Base-by-base conservation (phyloP, 805 yeast genomes). In the Lachancea lanzarotensis region DNA sequence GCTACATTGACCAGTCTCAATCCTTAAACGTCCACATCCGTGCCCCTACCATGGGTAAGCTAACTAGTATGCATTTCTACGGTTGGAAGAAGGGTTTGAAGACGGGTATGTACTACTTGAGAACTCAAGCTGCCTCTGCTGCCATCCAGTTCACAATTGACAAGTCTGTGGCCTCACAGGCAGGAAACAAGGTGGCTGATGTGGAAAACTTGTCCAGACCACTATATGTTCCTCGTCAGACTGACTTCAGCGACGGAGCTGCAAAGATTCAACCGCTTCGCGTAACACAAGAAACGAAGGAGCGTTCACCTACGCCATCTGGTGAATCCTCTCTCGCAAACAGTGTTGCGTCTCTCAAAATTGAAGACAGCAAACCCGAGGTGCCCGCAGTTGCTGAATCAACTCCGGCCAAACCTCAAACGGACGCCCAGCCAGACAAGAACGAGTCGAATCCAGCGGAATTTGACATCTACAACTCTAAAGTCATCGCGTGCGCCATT, bases 81-180 rank as follows among this genome's bases (percentile, higher is more conserved):
- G 98, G 96, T 39, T 93, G 98, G 98, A 85, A 86, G 73, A 88
- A 85, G 73, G 98, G 98, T 49, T 77, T 93, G 64, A 93, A 93
- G 76, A 93, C 98, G 4, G 98, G 98, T 60, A 91, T 93, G 95
- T 93, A 93, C 74, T 93, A 93, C 69, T 73, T 93, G 66, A 82
- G 98, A 69, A 91, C 98, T 10, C 95, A 87, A 74, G 96, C 98
- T 49, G 98, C 98, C 17, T 79, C 96, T 35, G 85, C 95, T 42
- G 97, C 98, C 39, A 93, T 93, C 62, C 95, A 91, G 71, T 91
- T 89, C 67, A 84, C 93, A 15, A 75, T 83, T 43, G 86, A 79
- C 53, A 66, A 85, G 70, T 83, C 82, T 69, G 96, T 96, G 51
- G 96, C 98, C 46, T 97, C 96, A 17, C 78, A 93, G 40, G 90